Conservation (phyloP, 139 green algal genomes). For the Closterium sp. region DNA sequence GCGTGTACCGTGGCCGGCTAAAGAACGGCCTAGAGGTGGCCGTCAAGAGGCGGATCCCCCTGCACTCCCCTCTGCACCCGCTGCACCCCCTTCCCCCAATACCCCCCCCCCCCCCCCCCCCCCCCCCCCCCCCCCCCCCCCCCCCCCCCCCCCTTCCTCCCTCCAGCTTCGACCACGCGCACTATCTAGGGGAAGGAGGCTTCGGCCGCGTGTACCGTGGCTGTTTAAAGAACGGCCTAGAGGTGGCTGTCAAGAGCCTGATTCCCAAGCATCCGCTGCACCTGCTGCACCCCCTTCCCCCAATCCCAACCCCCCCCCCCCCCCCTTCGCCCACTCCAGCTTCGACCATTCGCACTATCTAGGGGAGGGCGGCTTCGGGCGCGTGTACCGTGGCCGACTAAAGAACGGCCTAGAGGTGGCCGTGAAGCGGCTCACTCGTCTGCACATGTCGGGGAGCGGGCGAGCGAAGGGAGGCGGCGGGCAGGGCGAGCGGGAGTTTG, state of each 20-base stretch:
- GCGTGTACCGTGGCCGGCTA: slow-evolving; percentile 7
- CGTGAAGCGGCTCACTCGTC: not conserved
- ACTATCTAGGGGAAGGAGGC: not conserved
- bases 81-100: not conserved
- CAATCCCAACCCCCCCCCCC: too few relatives aligned
- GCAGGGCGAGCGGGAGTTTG: slow-evolving; percentile 46
- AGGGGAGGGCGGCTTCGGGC: too few relatives aligned
- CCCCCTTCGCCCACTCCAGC: too few relatives aligned
- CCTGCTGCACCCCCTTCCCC: too few relatives aligned
- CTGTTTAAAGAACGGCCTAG: slow-evolving; percentile 10
- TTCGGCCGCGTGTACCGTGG: slow-evolving; percentile 1
- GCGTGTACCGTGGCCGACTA: slow-evolving; percentile 3
- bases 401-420: slow-evolving; percentile 7
- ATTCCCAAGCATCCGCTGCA: too few relatives aligned
- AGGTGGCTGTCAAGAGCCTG: slow-evolving; percentile 41
- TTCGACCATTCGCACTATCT: too few relatives aligned
- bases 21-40: slow-evolving; percentile 31
- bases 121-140: too few relatives aligned
- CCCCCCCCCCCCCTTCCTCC: not conserved
- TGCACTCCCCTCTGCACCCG: too few relatives aligned
- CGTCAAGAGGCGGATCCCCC: slow-evolving; percentile 22
- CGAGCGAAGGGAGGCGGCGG: not conserved
- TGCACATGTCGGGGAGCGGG: slow-evolving; percentile 1
- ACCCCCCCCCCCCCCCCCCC: not conserved
- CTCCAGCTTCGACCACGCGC: not conserved